Evolutionary conservation across 1,284 basidiomycete species (phyloP).

Genomic region (Cryptococcus sp.): DNA sequence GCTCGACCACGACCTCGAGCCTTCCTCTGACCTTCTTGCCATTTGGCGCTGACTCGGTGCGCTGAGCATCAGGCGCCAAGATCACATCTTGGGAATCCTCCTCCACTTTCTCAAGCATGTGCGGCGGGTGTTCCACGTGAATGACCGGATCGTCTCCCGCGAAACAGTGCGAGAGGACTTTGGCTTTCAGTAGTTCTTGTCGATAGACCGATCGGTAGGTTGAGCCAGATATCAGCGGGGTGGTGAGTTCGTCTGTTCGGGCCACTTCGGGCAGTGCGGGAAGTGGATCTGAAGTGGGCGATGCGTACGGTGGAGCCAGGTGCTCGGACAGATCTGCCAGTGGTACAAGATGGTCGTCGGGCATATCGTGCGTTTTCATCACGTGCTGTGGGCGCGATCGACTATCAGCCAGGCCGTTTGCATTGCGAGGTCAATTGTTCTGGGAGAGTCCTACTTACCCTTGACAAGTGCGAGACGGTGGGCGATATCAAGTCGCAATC

Average conservation of each 20-base stretch:
- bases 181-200: slow-evolving; percentile 18
- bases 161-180: slow-evolving; percentile 29
- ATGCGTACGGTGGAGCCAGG: slow-evolving; percentile 2
- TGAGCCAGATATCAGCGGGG: slow-evolving; percentile 18
- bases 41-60: not conserved
- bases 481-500: slow-evolving; percentile 31
- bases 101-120: slow-evolving; percentile 27
- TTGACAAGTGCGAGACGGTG: slow-evolving; percentile 32
- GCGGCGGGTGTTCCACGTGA: slow-evolving; percentile 31
- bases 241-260: slow-evolving; percentile 35
- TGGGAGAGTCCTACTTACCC: slow-evolving; percentile 13
- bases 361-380: slow-evolving; percentile 30
- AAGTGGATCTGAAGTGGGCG: not conserved
- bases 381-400: slow-evolving; percentile 23
- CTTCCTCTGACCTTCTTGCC: not conserved
- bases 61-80: not conserved
- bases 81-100: not conserved
- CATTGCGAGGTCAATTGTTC: too few species aligned
- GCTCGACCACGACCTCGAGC: slow-evolving; percentile 13
- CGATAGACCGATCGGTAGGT: slow-evolving; percentile 10
- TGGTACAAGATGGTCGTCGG: slow-evolving; percentile 17
- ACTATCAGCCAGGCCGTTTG: not conserved
- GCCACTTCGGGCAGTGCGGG: slow-evolving; percentile 17
- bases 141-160: slow-evolving; percentile 33
- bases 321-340: slow-evolving; percentile 23